Evolutionary conservation across 2,329 filamentous ascomycete genomes (phyloP).

Genomic region (Fusarium palustre): DNA sequence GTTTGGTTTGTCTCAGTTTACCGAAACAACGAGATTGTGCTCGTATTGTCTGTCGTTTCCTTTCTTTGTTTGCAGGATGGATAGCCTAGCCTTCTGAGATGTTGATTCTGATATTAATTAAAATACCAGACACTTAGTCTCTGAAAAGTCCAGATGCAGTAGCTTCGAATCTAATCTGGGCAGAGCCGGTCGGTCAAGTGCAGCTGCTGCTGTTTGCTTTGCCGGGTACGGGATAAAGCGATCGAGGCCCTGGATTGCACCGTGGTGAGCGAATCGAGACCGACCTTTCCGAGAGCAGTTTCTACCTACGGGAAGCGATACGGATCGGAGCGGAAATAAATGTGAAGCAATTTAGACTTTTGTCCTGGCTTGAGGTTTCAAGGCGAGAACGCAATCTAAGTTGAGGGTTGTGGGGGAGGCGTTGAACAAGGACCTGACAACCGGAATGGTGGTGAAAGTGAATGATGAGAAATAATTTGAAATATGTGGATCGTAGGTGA

Average conservation of each 20-base stretch:
- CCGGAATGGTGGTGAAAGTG: conserved; percentile 40
- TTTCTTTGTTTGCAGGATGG: conserved; percentile 29
- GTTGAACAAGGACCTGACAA: conserved; percentile 11
- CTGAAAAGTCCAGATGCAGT: conserved; percentile 20
- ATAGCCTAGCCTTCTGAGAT: conserved; percentile 8
- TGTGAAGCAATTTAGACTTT: conserved; percentile 22
- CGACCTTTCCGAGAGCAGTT: conserved; percentile 31
- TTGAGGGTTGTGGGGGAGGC: conserved; percentile 29
- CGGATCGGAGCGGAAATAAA: conserved; percentile 15
- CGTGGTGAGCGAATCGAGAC: conserved; percentile 24
- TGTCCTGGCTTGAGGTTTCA: conserved; percentile 16
- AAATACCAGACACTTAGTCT: conserved; percentile 18
- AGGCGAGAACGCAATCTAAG: conserved; percentile 9
- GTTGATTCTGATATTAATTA: conserved; percentile 26
- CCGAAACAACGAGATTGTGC: conserved; percentile 26
- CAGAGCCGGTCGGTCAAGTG: conserved; percentile 14
- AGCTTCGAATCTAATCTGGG: conserved; percentile 13
- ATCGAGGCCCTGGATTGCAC: conserved; percentile 39
- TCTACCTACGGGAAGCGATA: conserved; percentile 3
- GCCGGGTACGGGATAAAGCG: conserved; percentile 25
- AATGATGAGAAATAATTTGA: conserved; percentile 21
- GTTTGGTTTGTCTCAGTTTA: conserved; percentile 39
- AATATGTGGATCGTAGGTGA: conserved; percentile 8
- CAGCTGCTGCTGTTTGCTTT: conserved; percentile 5
- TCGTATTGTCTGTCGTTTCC: conserved; percentile 6